A percentile compares a stretch with the other conserved stretches of the same genome.
phyloP scores from a whole-genome alignment of 2,329 filamentous ascomycete genomes.

The Epichloe brachyelytri region DNA sequence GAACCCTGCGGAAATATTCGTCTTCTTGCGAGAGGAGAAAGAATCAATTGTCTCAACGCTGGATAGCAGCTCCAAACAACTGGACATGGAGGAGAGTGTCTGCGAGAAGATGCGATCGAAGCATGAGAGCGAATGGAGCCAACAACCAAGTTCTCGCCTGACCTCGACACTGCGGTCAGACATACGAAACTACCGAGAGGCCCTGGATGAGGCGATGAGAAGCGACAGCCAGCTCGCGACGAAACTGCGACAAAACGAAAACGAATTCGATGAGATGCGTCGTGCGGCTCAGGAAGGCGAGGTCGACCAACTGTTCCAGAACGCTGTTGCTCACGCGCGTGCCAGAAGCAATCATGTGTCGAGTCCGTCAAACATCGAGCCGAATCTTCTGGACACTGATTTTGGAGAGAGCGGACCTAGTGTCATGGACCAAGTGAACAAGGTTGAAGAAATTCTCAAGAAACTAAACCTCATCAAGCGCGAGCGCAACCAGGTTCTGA shows the following conservation, averaged over 20 bases:
- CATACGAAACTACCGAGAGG: slow-evolving; percentile 75
- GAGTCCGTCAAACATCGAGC: slow-evolving; percentile 51
- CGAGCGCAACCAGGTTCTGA: slow-evolving; percentile 81
- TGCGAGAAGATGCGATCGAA: slow-evolving; percentile 99
- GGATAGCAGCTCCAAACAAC: slow-evolving; percentile 70
- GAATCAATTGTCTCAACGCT: slow-evolving; percentile 58
- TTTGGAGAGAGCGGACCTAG: slow-evolving; percentile 70
- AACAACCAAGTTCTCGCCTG: slow-evolving; percentile 83
- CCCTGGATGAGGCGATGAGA: slow-evolving; percentile 74
- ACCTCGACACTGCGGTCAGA: slow-evolving; percentile 81
- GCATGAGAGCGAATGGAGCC: slow-evolving; percentile 90
- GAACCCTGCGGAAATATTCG: slow-evolving; percentile 65
- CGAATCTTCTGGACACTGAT: slow-evolving; percentile 80
- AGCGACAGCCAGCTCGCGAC: slow-evolving; percentile 76
- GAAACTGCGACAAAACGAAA: slow-evolving; percentile 75
- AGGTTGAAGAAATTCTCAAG: slow-evolving; percentile 80
- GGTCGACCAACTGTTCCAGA: slow-evolving; percentile 78
- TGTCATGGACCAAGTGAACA: slow-evolving; percentile 78
- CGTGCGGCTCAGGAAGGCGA: slow-evolving; percentile 76
- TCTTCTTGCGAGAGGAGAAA: slow-evolving; percentile 66
- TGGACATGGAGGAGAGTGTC: slow-evolving; percentile 95
- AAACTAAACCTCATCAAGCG: slow-evolving; percentile 87
- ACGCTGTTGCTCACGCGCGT: slow-evolving; percentile 68
- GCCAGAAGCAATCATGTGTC: slow-evolving; percentile 46
- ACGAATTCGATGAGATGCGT: slow-evolving; percentile 91